These are phyloP conservation scores for Nakazawaea wyomingensis DNA, from an alignment of 805 yeast species.

Conservation along the genomic window DNA sequence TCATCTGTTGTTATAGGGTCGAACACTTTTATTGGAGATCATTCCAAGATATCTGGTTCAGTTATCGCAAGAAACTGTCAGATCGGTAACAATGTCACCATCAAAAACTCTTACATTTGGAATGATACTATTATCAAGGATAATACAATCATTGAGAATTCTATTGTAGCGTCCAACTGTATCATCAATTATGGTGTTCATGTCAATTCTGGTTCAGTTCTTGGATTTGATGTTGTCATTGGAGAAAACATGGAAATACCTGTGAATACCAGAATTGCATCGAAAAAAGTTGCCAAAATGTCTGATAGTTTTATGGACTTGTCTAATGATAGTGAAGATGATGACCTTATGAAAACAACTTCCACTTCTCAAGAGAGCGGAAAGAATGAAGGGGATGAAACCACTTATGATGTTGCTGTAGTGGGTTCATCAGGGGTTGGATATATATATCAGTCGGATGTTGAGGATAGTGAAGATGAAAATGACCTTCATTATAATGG, in stretches of 20 bases:
- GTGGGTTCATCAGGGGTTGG: slow-evolving; percentile 51
- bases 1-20: slow-evolving; percentile 80
- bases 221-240: slow-evolving; percentile 71
- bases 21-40: slow-evolving; percentile 70
- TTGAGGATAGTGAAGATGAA: slow-evolving; percentile 39
- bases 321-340: slow-evolving; percentile 29
- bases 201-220: slow-evolving; percentile 65
- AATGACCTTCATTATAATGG: slow-evolving; percentile 32
- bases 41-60: slow-evolving; percentile 58
- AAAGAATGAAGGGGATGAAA: slow-evolving; percentile 9
- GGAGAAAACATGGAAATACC: slow-evolving; percentile 48
- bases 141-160: slow-evolving; percentile 47
- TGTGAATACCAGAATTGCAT: slow-evolving; percentile 47
- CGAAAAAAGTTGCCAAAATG: slow-evolving; percentile 33
- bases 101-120: slow-evolving; percentile 82
- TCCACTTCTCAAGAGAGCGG: not conserved
- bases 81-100: slow-evolving; percentile 71
- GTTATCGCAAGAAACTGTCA: slow-evolving; percentile 83
- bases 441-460: slow-evolving; percentile 29
- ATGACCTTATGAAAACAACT: slow-evolving; percentile 10
- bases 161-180: slow-evolving; percentile 69
- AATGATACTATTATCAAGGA: slow-evolving; percentile 73
- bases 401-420: slow-evolving; percentile 22
- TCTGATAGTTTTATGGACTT: slow-evolving; percentile 21
- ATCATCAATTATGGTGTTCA: slow-evolving; percentile 45